Base-by-base conservation (phyloP, 2,329 filamentous ascomycete species). In the Ascocoryne sarcoides region DNA sequence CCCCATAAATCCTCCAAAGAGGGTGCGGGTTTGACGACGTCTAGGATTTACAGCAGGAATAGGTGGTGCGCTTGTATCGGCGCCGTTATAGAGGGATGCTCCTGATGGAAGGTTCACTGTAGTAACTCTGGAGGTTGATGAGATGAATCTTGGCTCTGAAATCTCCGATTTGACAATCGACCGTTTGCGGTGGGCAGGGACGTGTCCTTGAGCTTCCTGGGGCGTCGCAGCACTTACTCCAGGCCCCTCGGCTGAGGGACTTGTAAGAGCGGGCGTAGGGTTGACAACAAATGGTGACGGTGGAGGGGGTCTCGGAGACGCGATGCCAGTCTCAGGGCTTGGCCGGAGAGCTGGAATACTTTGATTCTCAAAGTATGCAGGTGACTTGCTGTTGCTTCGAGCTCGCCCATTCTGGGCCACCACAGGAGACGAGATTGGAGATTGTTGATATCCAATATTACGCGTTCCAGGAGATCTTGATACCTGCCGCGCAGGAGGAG, bases 101-200 rank as follows among this genome's bases (percentile, higher is more conserved):
- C 55, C 55, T 8, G 53, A 47, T 20, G 54, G 53, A n/a, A 60
- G 49, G 18, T 54, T 48, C 10, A 59, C 48, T 7, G 56, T 58
- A n/a, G 50, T 49, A 19, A 59, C 44, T 37, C 52, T 51, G 4
- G 54, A 59, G 16, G 58, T 60, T 10, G 54, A 56, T 12, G 56
- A 59, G 20, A 60, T 37, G 20, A 60, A 53, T 32, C 37, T 54
- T 15, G 58, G 58, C 20, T 60, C 58, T 3, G 58, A 60, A 18
- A 60, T 60, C 1, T 58, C 54, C 8, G 51, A 48, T 35, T 60
- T 60, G 18, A 56, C 58, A 34, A 60, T 48, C 4, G 56, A 57
- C 33, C 45, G 47, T 40, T 60, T 60, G 4, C 57, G 49, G n/a
- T 42, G 17, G 3, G 42, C 34, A 19, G 51, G 45, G 2, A 40